Conservation (phyloP, 768 basidiomycete genomes). For the Leccinum sublutescens region DNA sequence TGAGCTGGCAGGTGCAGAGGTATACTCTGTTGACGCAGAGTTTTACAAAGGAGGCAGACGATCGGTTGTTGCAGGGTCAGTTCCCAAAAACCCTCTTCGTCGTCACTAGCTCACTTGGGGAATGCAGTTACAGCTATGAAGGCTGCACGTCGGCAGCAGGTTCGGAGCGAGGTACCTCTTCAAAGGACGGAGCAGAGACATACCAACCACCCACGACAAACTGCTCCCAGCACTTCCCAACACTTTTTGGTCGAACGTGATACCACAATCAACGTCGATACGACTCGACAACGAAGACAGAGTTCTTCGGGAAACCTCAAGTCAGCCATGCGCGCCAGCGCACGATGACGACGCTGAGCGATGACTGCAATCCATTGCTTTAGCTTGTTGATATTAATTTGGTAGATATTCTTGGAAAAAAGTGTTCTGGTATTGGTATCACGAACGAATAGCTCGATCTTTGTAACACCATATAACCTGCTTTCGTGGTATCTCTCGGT, state of each 20-base stretch:
- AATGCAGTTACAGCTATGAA: constrained; percentile 28
- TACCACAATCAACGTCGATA: constrained; percentile 29
- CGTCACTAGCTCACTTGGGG: constrained; percentile 8
- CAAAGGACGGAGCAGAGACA: constrained; percentile 29
- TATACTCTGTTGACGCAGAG: constrained; percentile 80
- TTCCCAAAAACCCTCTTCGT: background rate
- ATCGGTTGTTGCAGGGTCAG: constrained; percentile 62
- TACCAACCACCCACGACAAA: constrained; percentile 31
- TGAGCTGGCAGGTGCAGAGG: constrained; percentile 82
- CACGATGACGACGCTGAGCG: constrained; percentile 27
- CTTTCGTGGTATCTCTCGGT: constrained; percentile 6
- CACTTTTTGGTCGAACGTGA: constrained; percentile 32
- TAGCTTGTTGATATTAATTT: constrained; percentile 7
- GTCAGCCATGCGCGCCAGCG: constrained; percentile 34
- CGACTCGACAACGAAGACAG: constrained; percentile 29
- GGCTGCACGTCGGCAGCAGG: constrained; percentile 16
- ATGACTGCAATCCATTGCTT: background rate
- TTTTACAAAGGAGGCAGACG: constrained; percentile 75
- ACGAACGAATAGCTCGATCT: constrained; percentile 14
- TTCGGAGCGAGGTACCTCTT: constrained; percentile 7
- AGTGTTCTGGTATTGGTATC: constrained; percentile 3
- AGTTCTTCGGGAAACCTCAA: constrained; percentile 35
- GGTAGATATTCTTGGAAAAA: constrained; percentile 9
- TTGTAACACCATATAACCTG: constrained; percentile 22
- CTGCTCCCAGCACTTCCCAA: constrained; percentile 13